These are phyloP conservation scores for Chloris gayana DNA, from an alignment of 176 grass and related monocot genomes.

Conservation along the genomic window DNA sequence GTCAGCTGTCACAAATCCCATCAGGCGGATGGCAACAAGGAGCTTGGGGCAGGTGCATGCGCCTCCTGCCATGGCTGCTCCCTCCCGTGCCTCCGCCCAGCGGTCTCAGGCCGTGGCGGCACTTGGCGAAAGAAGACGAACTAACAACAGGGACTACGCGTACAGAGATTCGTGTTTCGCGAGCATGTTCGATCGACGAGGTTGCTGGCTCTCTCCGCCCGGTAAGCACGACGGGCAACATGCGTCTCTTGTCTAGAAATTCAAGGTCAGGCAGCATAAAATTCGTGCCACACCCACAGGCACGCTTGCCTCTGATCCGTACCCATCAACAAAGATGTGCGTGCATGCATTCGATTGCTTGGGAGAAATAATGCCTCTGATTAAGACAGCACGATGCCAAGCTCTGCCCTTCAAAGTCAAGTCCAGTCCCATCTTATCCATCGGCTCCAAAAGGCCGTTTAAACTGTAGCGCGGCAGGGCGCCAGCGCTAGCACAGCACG, in stretches of 20 bases:
- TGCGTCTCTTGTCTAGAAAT: background rate
- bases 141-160: background rate
- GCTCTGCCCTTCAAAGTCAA: background rate
- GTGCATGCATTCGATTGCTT: slow-evolving; percentile 12
- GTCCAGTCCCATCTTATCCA: slow-evolving; percentile 24
- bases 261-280: background rate
- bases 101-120: slow-evolving; percentile 13
- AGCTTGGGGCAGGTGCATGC: slow-evolving; percentile 8
- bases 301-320: background rate
- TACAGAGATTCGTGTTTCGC: background rate
- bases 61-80: background rate
- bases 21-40: background rate
- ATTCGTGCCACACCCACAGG: background rate
- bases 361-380: slow-evolving; percentile 24
- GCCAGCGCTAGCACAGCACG: no score
- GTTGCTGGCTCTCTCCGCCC: background rate
- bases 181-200: background rate
- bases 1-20: background rate
- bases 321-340: background rate
- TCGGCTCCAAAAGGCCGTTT: background rate
- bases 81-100: slow-evolving; percentile 28
- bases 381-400: slow-evolving; percentile 36
- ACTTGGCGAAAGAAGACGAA: slow-evolving; percentile 5
- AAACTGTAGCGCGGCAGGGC: background rate
- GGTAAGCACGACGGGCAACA: background rate